Conservation (phyloP, 768 basidiomycete genomes). For the Naganishia vishniacii region DNA sequence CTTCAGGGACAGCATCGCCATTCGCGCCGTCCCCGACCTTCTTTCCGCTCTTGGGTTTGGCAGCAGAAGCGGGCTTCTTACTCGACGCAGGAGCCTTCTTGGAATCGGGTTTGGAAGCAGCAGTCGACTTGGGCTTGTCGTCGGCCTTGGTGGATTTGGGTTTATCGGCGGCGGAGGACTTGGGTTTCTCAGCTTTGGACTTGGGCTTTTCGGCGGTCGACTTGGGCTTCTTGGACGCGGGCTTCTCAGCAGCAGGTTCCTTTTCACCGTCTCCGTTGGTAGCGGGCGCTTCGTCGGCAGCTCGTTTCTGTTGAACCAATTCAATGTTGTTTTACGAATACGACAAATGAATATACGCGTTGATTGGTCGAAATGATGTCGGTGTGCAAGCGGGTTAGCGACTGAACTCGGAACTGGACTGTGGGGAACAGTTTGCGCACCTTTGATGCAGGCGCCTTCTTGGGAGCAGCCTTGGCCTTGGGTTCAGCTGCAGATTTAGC, state of each 20-base stretch:
- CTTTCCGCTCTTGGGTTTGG: constrained; percentile 30
- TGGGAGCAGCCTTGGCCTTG: constrained; percentile 28
- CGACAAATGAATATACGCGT: too few relatives aligned
- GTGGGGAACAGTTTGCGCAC: constrained; percentile 20
- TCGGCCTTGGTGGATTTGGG: constrained; percentile 23
- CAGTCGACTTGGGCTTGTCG: constrained; percentile 18
- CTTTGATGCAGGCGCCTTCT: constrained; percentile 31
- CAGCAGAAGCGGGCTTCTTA: constrained; percentile 27
- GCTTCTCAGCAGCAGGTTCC: constrained; percentile 18
- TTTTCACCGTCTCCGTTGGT: constrained; percentile 28
- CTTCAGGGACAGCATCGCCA: constrained; percentile 30
- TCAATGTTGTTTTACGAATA: too few relatives aligned
- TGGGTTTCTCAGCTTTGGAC: constrained; percentile 17
- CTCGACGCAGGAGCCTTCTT: constrained; percentile 18
- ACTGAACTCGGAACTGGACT: neutral
- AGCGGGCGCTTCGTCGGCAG: constrained; percentile 26
- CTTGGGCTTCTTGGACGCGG: constrained; percentile 26
- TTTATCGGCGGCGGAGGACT: constrained; percentile 19
- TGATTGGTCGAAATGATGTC: neutral
- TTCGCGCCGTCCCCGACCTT: constrained; percentile 5
- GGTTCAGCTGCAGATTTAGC: constrained; percentile 2
- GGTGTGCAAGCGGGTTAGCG: neutral
- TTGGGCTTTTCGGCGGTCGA: constrained; percentile 17
- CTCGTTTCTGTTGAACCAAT: constrained; percentile 26
- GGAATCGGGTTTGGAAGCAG: constrained; percentile 18